Conservation (phyloP, 169 alveolate genomes). For the Prorocentrum cordatum region DNA sequence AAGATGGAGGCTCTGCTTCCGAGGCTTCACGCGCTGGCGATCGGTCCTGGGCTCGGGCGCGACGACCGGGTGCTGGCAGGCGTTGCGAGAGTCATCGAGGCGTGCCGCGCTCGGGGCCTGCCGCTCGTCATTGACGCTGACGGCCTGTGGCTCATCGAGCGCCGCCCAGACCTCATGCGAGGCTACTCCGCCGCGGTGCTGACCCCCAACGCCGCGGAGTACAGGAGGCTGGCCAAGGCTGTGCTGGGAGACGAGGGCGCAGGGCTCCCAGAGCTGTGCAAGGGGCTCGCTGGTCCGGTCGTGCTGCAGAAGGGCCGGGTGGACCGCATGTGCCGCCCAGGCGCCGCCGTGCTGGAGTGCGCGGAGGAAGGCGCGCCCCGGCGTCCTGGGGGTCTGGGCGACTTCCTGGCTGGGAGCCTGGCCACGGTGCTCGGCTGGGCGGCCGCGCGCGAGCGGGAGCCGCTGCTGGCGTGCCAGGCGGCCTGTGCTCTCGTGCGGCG, state of each 20-base stretch:
- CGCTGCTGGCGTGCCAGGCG: slow-evolving; percentile 8
- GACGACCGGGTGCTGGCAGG: slow-evolving; percentile 4
- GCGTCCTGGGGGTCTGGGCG: slow-evolving; percentile 56
- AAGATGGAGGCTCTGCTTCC: slow-evolving; percentile 60
- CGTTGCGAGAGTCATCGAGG: not conserved
- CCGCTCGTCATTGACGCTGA: slow-evolving; percentile 53
- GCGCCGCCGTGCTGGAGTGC: slow-evolving; percentile 1
- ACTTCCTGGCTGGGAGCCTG: slow-evolving; percentile 34
- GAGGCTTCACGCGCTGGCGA: slow-evolving; percentile 33
- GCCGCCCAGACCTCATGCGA: slow-evolving; percentile 19
- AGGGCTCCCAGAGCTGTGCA: slow-evolving; percentile 14
- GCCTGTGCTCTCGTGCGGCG: slow-evolving; percentile 24
- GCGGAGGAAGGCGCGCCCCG: slow-evolving; percentile 38
- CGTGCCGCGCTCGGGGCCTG: slow-evolving; percentile 4
- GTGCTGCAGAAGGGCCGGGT: slow-evolving; percentile 36
- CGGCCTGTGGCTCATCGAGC: slow-evolving; percentile 41
- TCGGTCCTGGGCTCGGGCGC: slow-evolving; percentile 49
- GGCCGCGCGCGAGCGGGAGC: not conserved
- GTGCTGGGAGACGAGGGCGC: slow-evolving; percentile 9
- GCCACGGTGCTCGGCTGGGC: slow-evolving; percentile 26
- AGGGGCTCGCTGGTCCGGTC: not conserved
- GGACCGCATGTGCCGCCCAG: slow-evolving; percentile 14
- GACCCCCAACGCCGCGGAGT: slow-evolving; percentile 59
- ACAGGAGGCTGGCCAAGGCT: slow-evolving; percentile 14
- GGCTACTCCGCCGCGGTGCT: slow-evolving; percentile 48